Percentiles rank a stretch among this genome's conserved stretches.
These are phyloP conservation scores for Chlamydomonas sp. DNA, from an alignment of 139 green algal species.

Conservation along the genomic window DNA sequence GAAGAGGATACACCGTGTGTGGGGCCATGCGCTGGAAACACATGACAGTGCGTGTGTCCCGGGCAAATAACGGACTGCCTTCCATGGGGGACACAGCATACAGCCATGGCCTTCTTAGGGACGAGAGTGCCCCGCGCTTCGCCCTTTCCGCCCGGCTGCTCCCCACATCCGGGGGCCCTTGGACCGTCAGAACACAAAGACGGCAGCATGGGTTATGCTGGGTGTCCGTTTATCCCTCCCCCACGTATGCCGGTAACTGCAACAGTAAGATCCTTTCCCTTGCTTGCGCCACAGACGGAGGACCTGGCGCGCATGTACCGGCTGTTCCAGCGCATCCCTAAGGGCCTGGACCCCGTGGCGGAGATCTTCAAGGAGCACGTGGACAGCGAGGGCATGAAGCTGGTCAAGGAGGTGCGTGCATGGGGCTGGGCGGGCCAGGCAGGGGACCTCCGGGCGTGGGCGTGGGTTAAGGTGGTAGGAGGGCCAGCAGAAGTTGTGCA, in stretches of 20 bases:
- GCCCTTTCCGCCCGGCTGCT: no score
- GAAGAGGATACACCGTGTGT: no score
- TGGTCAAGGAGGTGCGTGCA: slow-evolving; percentile 75
- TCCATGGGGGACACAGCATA: no score
- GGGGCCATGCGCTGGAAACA: no score
- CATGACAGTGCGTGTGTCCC: no score
- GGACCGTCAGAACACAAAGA: no score
- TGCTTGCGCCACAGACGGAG: slow-evolving; percentile 67
- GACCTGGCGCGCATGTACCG: slow-evolving; percentile 97
- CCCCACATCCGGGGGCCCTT: no score
- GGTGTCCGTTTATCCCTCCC: background rate
- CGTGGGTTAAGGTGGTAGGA: background rate
- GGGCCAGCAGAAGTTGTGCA: no score
- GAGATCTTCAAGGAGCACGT: slow-evolving; percentile 95
- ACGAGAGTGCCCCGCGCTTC: no score
- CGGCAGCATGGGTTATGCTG: background rate
- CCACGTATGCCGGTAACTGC: background rate
- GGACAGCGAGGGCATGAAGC: slow-evolving; percentile 91
- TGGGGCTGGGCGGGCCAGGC: background rate
- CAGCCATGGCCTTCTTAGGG: no score
- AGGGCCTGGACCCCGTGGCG: slow-evolving; percentile 93
- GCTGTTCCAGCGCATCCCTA: slow-evolving; percentile 93
- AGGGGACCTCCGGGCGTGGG: no score
- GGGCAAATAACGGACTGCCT: no score
- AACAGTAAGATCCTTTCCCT: background rate